Conservation (phyloP, 345 rosid species). For the Citrus medica region DNA sequence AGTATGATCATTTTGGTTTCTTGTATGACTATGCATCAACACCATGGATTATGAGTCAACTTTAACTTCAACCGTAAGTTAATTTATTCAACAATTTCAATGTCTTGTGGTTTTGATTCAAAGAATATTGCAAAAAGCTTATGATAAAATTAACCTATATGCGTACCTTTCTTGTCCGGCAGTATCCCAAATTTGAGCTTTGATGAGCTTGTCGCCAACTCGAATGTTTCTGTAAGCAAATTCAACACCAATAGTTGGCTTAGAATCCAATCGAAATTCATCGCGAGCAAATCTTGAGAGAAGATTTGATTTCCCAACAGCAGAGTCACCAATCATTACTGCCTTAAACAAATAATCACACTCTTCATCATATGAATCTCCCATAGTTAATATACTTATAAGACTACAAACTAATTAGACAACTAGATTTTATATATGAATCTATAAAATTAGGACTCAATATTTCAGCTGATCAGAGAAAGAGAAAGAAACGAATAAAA, state of each 20-base stretch:
- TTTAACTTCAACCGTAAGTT: not conserved
- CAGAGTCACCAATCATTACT: conserved; percentile 78
- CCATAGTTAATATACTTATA: conserved; percentile 22
- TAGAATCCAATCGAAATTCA: conserved; percentile 80
- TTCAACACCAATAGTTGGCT: conserved; percentile 90
- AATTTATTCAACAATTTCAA: not conserved
- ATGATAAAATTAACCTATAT: not conserved
- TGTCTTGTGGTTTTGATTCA: not conserved
- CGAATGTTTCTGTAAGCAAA: conserved; percentile 71
- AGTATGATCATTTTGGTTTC: not conserved
- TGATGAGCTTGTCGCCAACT: conserved; percentile 69
- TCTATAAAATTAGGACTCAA: too few species aligned
- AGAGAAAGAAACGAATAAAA: not conserved
- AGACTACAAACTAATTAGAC: too few species aligned
- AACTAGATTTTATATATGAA: too few species aligned
- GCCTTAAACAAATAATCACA: conserved; percentile 87
- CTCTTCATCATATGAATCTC: conserved; percentile 67
- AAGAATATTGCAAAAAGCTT: not conserved
- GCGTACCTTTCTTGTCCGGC: conserved; percentile 91
- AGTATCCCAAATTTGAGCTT: conserved; percentile 91
- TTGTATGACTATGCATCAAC: not conserved
- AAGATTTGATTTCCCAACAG: conserved; percentile 86
- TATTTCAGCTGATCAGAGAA: not conserved
- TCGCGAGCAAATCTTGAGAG: conserved; percentile 68
- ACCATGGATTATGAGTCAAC: not conserved